phyloP scores from a whole-genome alignment of 1,284 basidiomycete genomes.

The Papiliotrema fonsecae region DNA sequence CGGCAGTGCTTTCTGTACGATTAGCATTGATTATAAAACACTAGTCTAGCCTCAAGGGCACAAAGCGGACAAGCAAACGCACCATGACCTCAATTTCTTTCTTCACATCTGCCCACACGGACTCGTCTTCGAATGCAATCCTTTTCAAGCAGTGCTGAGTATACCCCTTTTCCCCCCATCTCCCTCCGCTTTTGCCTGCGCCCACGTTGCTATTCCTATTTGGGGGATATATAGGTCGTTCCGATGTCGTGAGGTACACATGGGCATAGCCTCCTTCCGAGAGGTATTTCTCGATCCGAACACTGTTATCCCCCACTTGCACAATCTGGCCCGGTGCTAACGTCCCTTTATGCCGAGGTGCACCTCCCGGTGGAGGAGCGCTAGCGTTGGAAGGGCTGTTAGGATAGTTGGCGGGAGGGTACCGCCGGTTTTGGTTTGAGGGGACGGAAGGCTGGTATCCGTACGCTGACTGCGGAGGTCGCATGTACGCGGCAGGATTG shows the following conservation, averaged over 20 bases:
- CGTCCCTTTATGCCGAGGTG: conserved; percentile 44
- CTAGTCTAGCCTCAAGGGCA: no score
- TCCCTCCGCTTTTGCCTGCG: conserved; percentile 21
- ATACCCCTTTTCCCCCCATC: conserved; percentile 54
- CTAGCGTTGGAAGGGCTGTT: neutral
- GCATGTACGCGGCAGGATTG: neutral
- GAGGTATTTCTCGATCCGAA: conserved; percentile 83
- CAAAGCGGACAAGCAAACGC: no score
- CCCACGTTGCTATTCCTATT: conserved; percentile 1
- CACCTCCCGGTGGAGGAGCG: neutral
- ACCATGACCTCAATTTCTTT: conserved; percentile 99
- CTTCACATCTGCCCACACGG: conserved; percentile 87
- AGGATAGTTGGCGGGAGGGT: neutral
- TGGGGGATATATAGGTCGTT: conserved; percentile 66
- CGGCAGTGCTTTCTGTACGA: conserved; percentile 33
- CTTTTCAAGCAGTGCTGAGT: conserved; percentile 97
- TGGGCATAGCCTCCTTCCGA: conserved; percentile 98
- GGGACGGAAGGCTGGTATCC: neutral
- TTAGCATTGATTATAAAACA: no score
- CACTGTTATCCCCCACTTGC: conserved; percentile 79
- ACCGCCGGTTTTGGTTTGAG: no score
- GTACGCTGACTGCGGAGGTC: neutral
- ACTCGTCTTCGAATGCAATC: conserved; percentile 86
- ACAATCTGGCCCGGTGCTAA: conserved; percentile 73
- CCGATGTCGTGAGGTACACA: conserved; percentile 90